These are phyloP conservation scores for Phytophthora idaei DNA, from an alignment of 352 stramenopile genomes.

Conservation along the genomic window DNA sequence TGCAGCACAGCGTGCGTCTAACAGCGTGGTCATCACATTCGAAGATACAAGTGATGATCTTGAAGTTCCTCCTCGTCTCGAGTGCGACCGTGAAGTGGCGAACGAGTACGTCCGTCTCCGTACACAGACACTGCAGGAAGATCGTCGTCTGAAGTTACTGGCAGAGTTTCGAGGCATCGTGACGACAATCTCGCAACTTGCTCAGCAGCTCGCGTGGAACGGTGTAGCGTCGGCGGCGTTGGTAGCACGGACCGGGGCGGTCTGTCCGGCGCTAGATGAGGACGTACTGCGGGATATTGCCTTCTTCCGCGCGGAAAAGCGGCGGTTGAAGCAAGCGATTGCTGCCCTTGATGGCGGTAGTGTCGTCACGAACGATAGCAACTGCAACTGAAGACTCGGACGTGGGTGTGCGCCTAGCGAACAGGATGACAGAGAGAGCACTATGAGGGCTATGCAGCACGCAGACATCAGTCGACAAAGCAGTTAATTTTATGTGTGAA, in stretches of 20 bases:
- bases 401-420: neutral
- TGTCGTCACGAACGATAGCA: neutral
- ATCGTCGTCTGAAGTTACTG: conserved; percentile 44
- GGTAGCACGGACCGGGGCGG: conserved; percentile 24
- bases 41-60: conserved; percentile 21
- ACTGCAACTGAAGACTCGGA: conserved; percentile 13
- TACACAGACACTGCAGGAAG: conserved; percentile 38
- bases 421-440: conserved; percentile 4
- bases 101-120: conserved; percentile 36
- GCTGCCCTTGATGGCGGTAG: conserved; percentile 21
- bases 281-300: conserved; percentile 52
- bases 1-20: neutral
- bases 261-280: conserved; percentile 22
- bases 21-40: conserved; percentile 24
- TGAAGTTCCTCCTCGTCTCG: conserved; percentile 12
- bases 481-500: conserved; percentile 21
- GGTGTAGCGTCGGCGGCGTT: conserved; percentile 37
- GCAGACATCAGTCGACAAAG: neutral
- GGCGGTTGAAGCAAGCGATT: conserved; percentile 43
- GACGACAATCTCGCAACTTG: conserved; percentile 44
- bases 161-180: conserved; percentile 44
- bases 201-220: conserved; percentile 44
- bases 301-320: conserved; percentile 50
- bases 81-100: conserved; percentile 35
- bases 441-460: conserved; percentile 7